These are phyloP conservation scores for Aspergillus vadensis DNA, from an alignment of 2,329 filamentous ascomycete species.

Conservation along the genomic window DNA sequence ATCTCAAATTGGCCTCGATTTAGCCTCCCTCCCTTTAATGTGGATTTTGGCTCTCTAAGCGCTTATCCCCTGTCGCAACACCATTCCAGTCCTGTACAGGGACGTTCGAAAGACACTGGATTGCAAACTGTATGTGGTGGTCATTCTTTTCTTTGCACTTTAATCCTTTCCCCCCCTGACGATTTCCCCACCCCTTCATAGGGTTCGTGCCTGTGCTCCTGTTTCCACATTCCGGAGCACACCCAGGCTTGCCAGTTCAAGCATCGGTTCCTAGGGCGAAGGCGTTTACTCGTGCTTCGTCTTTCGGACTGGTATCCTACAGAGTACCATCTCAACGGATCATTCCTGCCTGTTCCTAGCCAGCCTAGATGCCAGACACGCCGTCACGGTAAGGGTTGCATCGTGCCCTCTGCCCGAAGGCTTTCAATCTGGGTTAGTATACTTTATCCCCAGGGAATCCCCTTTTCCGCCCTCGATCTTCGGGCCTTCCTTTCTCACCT, in stretches of 20 bases:
- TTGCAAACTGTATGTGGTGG: slow-evolving; percentile 38
- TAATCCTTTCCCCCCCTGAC: slow-evolving; percentile 36
- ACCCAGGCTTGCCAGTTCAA: slow-evolving; percentile 35
- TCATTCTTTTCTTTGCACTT: slow-evolving; percentile 31
- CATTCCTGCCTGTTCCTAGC: slow-evolving; percentile 41
- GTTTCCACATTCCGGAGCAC: slow-evolving; percentile 42
- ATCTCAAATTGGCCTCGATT: slow-evolving; percentile 24
- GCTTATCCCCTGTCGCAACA: slow-evolving; percentile 21
- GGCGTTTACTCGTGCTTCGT: slow-evolving; percentile 52
- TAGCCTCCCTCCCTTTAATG: slow-evolving; percentile 29
- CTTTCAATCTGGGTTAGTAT: slow-evolving; percentile 47
- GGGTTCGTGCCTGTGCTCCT: slow-evolving; percentile 41
- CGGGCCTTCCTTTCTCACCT: slow-evolving; percentile 11
- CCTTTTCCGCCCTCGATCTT: slow-evolving; percentile 20
- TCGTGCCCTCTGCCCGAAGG: slow-evolving; percentile 43
- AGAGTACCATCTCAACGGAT: slow-evolving; percentile 39
- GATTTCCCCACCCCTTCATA: slow-evolving; percentile 42
- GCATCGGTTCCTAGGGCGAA: slow-evolving; percentile 44
- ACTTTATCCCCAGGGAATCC: slow-evolving; percentile 28
- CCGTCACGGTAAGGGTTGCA: slow-evolving; percentile 47
- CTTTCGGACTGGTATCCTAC: slow-evolving; percentile 40
- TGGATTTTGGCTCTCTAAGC: slow-evolving; percentile 31
- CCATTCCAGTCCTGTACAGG: slow-evolving; percentile 28
- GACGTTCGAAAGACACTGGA: slow-evolving; percentile 30
- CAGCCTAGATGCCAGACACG: slow-evolving; percentile 49